Base-by-base conservation (phyloP, 768 basidiomycete genomes). In the Leucocoprinus birnbaumii region DNA sequence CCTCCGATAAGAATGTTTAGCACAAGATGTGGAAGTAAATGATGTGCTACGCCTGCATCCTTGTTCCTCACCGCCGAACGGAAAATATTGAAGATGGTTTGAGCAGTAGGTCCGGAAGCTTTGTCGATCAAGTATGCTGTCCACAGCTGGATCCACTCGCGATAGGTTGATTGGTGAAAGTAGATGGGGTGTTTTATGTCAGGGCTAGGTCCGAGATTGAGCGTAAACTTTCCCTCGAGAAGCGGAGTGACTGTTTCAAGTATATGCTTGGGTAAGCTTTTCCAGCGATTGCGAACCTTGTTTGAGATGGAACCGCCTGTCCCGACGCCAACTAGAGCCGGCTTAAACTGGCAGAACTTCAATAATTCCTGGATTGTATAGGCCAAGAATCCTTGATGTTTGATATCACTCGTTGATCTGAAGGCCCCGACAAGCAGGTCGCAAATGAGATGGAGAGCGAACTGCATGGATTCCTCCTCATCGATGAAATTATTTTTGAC, bases 81-180 rank as follows among this genome's bases (percentile, higher is more conserved):
- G 64, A 97, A 91, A 7, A 86, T 84, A 8, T 79, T 72, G 64
- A 98, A 99, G 31, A 98, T 84, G 18, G 65, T 70, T 59, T 77
- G 75, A 13, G 92, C 90, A 48, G 73, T 76, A 2, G 61, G 59
- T 18, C 84, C 83, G 1, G 83, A 78, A 6, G 80, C 84, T 53
- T 75, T 80, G 10, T 80, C 76, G 52, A 98, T 90, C 34, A 99
- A 80, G 66, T 92, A 79, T 9, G 80, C 75, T 1, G 93, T 86
- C 94, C 95, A 98, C 0, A 81, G 66, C 60, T 96, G 94, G 31
- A 98, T 81, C 97, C 97, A 99, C 68, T 98, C 95, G 40, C 95
- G 85, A 69, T 98, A 99, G 0, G 93, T 96, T 2, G 82, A 67
- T 54, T 85, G 79, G 3, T 71, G 71, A 0, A 82, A 78, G 70